A percentile compares a stretch with the other conserved stretches of the same genome.
phyloP scores from a whole-genome alignment of 257 asterid species.

The Solanum medicagineum region DNA sequence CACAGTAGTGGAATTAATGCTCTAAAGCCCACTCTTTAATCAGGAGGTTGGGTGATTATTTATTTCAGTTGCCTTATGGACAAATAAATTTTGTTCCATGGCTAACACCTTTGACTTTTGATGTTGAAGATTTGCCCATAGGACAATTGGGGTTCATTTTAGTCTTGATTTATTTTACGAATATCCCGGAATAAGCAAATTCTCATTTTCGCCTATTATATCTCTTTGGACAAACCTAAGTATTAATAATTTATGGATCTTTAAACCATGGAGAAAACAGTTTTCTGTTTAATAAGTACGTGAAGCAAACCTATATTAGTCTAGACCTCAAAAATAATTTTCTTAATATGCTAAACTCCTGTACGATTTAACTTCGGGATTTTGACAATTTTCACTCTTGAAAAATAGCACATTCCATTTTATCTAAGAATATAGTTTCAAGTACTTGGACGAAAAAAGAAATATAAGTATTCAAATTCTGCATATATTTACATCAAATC shows the following conservation, averaged over 20 bases:
- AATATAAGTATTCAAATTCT: background rate
- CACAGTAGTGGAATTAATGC: background rate
- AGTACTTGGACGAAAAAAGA: background rate
- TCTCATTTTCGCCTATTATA: background rate
- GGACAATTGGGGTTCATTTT: background rate
- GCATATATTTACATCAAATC: no score
- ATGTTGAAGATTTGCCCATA: background rate
- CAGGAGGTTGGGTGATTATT: background rate
- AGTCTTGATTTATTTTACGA: background rate
- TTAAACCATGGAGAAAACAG: no score
- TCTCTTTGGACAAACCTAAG: background rate
- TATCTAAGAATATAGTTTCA: background rate
- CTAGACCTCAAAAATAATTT: background rate
- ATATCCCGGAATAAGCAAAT: background rate
- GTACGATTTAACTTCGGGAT: background rate
- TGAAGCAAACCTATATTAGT: accelerated
- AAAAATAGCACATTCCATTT: no score
- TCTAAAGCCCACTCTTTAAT: background rate
- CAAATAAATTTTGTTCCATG: background rate
- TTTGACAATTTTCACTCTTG: background rate
- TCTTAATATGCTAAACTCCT: background rate
- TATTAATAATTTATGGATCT: background rate
- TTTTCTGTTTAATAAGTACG: no score
- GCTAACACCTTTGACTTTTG: background rate
- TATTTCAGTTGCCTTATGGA: background rate